phyloP scores from a whole-genome alignment of 768 basidiomycete species.

The Austroboletus eburneus region DNA sequence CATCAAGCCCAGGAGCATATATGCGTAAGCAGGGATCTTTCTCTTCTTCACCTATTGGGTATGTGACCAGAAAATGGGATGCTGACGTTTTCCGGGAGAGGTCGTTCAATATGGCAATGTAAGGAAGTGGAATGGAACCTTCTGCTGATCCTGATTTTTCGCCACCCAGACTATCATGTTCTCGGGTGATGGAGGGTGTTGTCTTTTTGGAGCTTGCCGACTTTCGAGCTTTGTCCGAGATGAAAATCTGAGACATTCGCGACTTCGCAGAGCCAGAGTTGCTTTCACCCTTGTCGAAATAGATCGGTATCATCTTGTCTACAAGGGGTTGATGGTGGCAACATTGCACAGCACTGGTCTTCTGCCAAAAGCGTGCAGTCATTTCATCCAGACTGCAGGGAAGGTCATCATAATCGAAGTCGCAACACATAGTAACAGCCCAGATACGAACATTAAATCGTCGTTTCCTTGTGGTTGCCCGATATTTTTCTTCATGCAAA shows the following conservation, averaged over 20 bases:
- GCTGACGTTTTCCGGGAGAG: too few species aligned
- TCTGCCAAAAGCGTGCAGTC: conserved; percentile 4
- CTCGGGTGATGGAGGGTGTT: neutral
- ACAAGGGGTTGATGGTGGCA: conserved; percentile 1
- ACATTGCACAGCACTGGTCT: conserved; percentile 9
- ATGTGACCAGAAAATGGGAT: too few species aligned
- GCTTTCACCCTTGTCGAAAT: conserved; percentile 8
- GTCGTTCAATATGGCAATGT: neutral
- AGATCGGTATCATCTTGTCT: conserved; percentile 10
- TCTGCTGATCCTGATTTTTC: neutral
- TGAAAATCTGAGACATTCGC: conserved; percentile 4
- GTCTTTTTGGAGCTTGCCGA: neutral
- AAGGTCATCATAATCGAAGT: too few species aligned
- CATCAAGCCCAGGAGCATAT: too few species aligned
- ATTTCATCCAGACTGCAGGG: neutral
- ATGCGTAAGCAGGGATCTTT: too few species aligned
- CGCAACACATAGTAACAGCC: too few species aligned
- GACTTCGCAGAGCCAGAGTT: neutral
- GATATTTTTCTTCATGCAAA: neutral
- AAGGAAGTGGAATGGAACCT: too few species aligned
- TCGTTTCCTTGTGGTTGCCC: neutral
- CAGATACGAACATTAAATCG: neutral
- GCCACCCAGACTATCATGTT: neutral
- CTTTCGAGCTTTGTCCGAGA: conserved; percentile 2
- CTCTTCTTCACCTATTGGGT: too few species aligned